Base-by-base conservation (phyloP, 1,139 yeast species). In the Tardiomyces depauwii region DNA sequence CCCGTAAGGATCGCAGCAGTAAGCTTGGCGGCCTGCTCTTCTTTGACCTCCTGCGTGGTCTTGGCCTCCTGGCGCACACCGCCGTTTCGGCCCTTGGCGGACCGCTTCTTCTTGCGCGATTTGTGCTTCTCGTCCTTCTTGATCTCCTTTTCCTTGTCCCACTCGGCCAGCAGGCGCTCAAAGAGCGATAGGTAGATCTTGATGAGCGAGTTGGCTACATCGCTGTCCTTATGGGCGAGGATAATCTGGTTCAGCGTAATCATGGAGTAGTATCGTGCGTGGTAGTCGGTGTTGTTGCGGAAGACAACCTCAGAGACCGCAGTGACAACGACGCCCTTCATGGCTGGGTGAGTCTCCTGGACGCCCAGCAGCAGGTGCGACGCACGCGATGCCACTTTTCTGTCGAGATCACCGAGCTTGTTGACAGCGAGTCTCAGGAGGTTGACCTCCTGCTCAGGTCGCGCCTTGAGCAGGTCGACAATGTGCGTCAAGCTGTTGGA, bases 381-480 rank as follows among this genome's bases (percentile, higher is more conserved):
- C 1, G 95, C 79, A 60, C 87, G 84, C 1, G 97, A 84, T 1
- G 95, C 78, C 11, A 91, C 96, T 62, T 87, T 88, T 53, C 85
- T 83, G 55, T 91, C 96, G 44, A 76, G 74, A 61, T 91, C 99
- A 67, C 98, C 98, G 44, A 91, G 72, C 63, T 91, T 91, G 64
- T 93, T 91, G 43, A 88, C 93, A 44, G 95, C 96, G 48, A 93
- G 72, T 56, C 91, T 76, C 57, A 91, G 72, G 54, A 93, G 71
- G 62, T 93, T 91, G 44, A 82, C 94, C 66, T 91, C 99, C 68
- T 93, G 98, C 67, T 91, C 99, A 2, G 99, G 97, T 62, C 89
- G 91, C 14, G 83, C 74, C 54, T 78, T 80, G 50, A 91, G 69
- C 42, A 91, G 71, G 51, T 86, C 95, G 55, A 89, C 84, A 40